These are phyloP conservation scores for Neopestalotiopsis clavispora DNA, from an alignment of 2,329 filamentous ascomycete genomes.

Conservation along the genomic window DNA sequence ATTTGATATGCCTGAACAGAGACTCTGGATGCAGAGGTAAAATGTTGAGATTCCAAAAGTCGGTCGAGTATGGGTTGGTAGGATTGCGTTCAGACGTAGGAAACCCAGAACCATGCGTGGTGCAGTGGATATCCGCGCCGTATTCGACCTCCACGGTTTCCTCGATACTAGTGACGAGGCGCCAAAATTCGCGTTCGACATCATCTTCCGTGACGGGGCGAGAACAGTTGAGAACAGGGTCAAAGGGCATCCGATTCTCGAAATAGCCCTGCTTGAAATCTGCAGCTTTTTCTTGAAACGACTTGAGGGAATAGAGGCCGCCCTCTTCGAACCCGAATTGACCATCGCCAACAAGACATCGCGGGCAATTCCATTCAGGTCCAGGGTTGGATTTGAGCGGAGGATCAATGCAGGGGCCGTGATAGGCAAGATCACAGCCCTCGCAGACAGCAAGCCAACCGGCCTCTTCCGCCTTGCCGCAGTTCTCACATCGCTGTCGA, in stretches of 20 bases:
- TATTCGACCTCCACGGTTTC: conserved; percentile 98
- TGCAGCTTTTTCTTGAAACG: conserved; percentile 95
- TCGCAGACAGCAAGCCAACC: conserved; percentile 81
- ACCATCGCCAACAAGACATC: conserved; percentile 93
- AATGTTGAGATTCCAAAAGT: conserved; percentile 96
- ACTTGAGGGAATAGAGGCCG: conserved; percentile 89
- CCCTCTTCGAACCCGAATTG: conserved; percentile 98
- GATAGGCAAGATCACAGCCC: conserved; percentile 87
- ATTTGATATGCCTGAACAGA: conserved; percentile 95
- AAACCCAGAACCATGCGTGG: conserved; percentile 96
- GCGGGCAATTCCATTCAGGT: conserved; percentile 92
- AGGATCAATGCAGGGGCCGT: conserved; percentile 87
- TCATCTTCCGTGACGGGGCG: conserved; percentile 90
- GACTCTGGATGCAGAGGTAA: conserved; percentile 90
- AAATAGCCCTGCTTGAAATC: conserved; percentile 97
- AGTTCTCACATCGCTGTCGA: conserved; percentile 79
- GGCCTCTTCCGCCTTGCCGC: conserved; percentile 77
- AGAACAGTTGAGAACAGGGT: conserved; percentile 80
- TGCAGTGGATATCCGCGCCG: conserved; percentile 96
- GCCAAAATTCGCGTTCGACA: conserved; percentile 96
- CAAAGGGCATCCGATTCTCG: conserved; percentile 85
- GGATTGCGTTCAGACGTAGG: conserved; percentile 93
- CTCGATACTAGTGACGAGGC: conserved; percentile 88
- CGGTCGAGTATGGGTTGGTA: conserved; percentile 81
- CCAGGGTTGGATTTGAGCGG: conserved; percentile 79